These are phyloP conservation scores for Pythium folliculosum DNA, from an alignment of 352 stramenopile genomes.

Conservation along the genomic window DNA sequence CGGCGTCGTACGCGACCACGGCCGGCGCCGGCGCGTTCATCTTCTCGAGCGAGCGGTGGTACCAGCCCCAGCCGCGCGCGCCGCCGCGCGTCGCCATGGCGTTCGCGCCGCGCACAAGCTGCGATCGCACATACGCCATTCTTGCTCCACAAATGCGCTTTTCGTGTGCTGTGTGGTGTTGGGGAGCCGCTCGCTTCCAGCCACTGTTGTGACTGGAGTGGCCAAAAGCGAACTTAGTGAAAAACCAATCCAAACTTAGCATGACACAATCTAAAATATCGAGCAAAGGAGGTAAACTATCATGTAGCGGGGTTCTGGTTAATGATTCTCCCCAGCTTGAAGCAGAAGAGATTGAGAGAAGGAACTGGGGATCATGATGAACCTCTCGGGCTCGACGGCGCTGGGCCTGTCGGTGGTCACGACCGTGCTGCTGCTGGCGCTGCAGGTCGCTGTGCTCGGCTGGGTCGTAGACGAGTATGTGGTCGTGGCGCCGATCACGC, in stretches of 20 bases:
- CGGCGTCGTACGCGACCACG: constrained; percentile 62
- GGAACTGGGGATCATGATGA: constrained; percentile 1
- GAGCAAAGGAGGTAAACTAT: constrained; percentile 9
- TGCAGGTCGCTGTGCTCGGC: constrained; percentile 54
- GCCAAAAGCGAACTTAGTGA: constrained; percentile 13
- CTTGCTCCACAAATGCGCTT: constrained; percentile 33
- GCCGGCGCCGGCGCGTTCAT: constrained; percentile 75
- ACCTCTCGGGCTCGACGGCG: constrained; percentile 30
- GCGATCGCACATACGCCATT: constrained; percentile 60
- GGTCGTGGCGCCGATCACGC: constrained; percentile 20
- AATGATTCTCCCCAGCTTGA: constrained; percentile 18
- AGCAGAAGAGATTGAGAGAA: constrained; percentile 1
- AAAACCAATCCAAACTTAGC: not conserved
- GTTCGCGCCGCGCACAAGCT: constrained; percentile 56
- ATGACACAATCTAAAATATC: constrained; percentile 7
- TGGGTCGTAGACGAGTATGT: constrained; percentile 24
- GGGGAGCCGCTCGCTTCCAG: constrained; percentile 33
- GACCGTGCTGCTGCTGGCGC: constrained; percentile 46
- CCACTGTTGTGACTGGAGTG: constrained; percentile 26
- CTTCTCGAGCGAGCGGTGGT: constrained; percentile 80
- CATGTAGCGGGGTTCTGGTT: not conserved
- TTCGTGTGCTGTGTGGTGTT: constrained; percentile 28
- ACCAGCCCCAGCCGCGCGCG: constrained; percentile 81
- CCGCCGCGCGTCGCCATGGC: constrained; percentile 55
- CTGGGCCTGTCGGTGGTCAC: constrained; percentile 38